A percentile compares a stretch with the other conserved stretches of the same genome.
These are phyloP conservation scores for Diversispora eburnea DNA, from an alignment of 192 early-diverging fungal genomes.

Conservation along the genomic window DNA sequence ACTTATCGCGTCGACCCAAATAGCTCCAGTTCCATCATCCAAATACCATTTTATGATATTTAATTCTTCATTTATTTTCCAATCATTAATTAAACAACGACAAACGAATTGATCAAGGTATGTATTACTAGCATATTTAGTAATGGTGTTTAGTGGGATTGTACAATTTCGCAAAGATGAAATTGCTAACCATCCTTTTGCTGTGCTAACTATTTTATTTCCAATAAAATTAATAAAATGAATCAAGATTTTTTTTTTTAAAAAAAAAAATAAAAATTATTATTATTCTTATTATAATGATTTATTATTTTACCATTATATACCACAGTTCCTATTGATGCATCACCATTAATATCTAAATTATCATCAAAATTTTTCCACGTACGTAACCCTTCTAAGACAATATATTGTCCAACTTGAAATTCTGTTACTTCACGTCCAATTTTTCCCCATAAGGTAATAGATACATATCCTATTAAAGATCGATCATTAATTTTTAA, in stretches of 20 bases:
- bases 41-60: background rate
- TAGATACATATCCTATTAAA: background rate
- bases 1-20: background rate
- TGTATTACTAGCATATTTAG: background rate
- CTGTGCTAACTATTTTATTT: background rate
- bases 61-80: conserved; percentile 1
- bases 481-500: background rate
- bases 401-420: conserved; percentile 7
- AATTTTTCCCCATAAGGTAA: conserved; percentile 2
- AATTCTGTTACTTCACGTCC: background rate
- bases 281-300: background rate
- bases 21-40: background rate
- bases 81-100: background rate
- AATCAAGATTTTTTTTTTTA: background rate
- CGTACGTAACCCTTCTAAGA: conserved; percentile 1
- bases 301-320: background rate
- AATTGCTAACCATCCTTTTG: background rate
- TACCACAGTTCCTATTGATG: background rate
- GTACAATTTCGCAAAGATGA: background rate
- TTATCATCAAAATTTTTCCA: background rate
- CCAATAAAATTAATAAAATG: background rate
- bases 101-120: conserved; percentile 1
- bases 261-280: background rate
- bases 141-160: background rate
- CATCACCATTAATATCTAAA: background rate